Evolutionary conservation across 2,329 filamentous ascomycete genomes (phyloP).

Genomic region (Ustilaginoidea virens): DNA sequence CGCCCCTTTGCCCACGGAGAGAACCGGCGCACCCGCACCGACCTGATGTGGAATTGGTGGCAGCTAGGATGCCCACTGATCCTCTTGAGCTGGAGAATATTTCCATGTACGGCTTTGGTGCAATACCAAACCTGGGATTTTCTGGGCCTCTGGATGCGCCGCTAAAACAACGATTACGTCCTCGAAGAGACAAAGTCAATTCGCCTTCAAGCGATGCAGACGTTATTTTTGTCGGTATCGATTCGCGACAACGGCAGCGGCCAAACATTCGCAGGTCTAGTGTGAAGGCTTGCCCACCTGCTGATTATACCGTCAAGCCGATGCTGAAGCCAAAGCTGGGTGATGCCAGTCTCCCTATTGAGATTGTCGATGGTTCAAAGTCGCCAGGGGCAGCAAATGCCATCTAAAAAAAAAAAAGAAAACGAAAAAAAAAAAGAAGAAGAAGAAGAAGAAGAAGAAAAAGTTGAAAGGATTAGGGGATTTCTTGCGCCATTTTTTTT

Average conservation of each 20-base stretch:
- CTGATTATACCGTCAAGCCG: background rate
- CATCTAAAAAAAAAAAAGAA: too few relatives aligned
- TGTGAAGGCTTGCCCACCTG: background rate
- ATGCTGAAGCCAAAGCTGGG: background rate
- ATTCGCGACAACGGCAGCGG: background rate
- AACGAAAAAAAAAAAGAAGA: too few relatives aligned
- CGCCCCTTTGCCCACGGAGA: slow-evolving; percentile 3
- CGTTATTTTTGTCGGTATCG: background rate
- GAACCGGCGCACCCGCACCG: slow-evolving; percentile 1
- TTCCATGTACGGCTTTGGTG: slow-evolving; percentile 8
- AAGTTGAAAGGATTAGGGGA: too few relatives aligned
- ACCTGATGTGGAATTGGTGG: slow-evolving; percentile 7
- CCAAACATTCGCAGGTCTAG: background rate
- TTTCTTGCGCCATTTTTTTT: too few relatives aligned
- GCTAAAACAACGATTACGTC: slow-evolving; percentile 5
- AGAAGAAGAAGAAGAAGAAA: too few relatives aligned
- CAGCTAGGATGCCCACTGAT: slow-evolving; percentile 4
- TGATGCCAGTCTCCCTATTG: background rate
- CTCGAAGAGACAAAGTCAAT: background rate
- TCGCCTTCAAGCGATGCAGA: background rate
- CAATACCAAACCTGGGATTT: slow-evolving; percentile 7
- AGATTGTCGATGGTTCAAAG: slow-evolving; percentile 2
- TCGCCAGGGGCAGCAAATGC: background rate
- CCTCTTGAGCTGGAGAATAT: slow-evolving; percentile 3
- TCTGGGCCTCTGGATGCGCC: slow-evolving; percentile 3